Evolutionary conservation across 176 grass and related monocot genomes (phyloP).

Genomic region (Oryza coarctata): DNA sequence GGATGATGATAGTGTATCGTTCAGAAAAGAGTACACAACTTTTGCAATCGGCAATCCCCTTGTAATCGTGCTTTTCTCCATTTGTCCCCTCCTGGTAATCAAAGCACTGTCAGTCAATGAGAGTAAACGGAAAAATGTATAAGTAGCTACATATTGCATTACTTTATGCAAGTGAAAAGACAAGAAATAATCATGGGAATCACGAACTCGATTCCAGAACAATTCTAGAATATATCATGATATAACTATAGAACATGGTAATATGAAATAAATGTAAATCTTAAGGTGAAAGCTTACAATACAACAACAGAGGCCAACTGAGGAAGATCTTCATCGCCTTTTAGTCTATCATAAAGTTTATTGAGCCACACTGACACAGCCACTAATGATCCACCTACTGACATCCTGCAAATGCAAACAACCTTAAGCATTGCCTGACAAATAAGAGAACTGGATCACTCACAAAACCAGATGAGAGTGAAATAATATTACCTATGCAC

Average conservation of each 20-base stretch:
- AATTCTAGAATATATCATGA: slow-evolving; percentile 23
- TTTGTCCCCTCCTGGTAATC: slow-evolving; percentile 65
- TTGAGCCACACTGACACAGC: slow-evolving; percentile 89
- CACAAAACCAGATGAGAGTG: background rate
- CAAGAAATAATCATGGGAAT: background rate
- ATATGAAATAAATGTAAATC: background rate
- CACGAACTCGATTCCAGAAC: background rate
- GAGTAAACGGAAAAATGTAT: background rate
- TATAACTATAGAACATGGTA: background rate
- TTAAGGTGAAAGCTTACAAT: slow-evolving; percentile 57
- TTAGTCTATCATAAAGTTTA: slow-evolving; percentile 62
- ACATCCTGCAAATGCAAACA: slow-evolving; percentile 68
- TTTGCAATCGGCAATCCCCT: slow-evolving; percentile 70
- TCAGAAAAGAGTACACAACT: slow-evolving; percentile 75
- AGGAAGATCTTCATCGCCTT: slow-evolving; percentile 70
- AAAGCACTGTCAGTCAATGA: slow-evolving; percentile 38
- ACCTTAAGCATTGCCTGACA: slow-evolving; percentile 12
- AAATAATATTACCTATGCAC: slow-evolving; percentile 74
- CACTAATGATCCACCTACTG: slow-evolving; percentile 76
- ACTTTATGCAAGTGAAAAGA: slow-evolving; percentile 9
- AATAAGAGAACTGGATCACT: slow-evolving; percentile 2
- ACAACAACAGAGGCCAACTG: slow-evolving; percentile 78
- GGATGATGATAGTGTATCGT: slow-evolving; percentile 62
- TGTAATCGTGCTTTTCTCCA: slow-evolving; percentile 83
- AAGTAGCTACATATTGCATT: background rate